Evolutionary conservation across 352 stramenopile genomes (phyloP).

Genomic region (Blastocystis sp.): DNA sequence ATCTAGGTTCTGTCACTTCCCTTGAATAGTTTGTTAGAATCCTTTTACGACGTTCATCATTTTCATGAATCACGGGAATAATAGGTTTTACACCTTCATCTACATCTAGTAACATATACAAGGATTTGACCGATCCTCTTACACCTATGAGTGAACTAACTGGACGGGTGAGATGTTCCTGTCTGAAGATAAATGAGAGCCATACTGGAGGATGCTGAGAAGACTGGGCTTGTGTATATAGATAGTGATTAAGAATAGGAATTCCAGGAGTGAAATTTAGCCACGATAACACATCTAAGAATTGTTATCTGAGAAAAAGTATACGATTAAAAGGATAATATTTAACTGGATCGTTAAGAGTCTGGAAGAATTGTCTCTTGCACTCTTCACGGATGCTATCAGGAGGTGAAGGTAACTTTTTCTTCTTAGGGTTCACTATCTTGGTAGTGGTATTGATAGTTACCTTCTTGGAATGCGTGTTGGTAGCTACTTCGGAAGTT

Average conservation of each 20-base stretch:
- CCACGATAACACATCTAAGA: conserved; percentile 22
- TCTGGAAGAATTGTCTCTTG: neutral
- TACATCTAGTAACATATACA: neutral
- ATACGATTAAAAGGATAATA: neutral
- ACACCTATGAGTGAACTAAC: neutral
- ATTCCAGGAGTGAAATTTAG: neutral
- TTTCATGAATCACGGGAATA: neutral
- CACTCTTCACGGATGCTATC: no score
- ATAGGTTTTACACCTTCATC: neutral
- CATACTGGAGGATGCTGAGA: neutral
- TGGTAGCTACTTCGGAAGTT: neutral
- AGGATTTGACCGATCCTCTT: neutral
- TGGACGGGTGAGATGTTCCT: neutral
- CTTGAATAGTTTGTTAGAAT: neutral
- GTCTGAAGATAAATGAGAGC: neutral
- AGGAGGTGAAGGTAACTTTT: no score
- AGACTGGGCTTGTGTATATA: neutral
- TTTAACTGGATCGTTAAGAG: neutral
- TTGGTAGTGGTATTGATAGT: neutral
- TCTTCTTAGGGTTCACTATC: neutral
- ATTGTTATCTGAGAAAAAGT: neutral
- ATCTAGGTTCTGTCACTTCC: neutral
- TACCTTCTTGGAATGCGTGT: neutral
- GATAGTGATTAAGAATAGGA: neutral
- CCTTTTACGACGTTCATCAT: neutral